These are phyloP conservation scores for Pseudogymnoascus sp. DNA, from an alignment of 2,329 filamentous ascomycete genomes.

Conservation along the genomic window DNA sequence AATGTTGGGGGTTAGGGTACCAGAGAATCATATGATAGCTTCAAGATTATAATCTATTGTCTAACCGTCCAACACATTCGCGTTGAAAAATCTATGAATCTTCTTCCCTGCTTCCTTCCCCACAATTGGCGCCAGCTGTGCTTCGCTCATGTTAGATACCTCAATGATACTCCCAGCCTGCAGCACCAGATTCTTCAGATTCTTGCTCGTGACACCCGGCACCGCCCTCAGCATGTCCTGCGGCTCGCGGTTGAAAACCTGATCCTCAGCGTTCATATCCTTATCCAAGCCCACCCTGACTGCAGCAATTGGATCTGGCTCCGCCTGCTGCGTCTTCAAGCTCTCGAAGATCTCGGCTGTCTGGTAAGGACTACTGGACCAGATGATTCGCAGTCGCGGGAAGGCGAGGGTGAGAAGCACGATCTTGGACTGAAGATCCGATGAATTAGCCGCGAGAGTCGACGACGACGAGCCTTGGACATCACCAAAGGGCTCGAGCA, in stretches of 20 bases:
- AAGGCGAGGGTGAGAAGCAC: slow-evolving; percentile 90
- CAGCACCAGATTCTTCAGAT: slow-evolving; percentile 62
- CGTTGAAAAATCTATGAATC: slow-evolving; percentile 74
- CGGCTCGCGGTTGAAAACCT: slow-evolving; percentile 73
- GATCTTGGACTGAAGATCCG: slow-evolving; percentile 83
- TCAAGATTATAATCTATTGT: not conserved
- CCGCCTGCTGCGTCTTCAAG: slow-evolving; percentile 79
- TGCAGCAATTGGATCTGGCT: slow-evolving; percentile 83
- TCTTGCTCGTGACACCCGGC: slow-evolving; percentile 76
- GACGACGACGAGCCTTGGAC: slow-evolving; percentile 53
- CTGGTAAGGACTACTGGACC: slow-evolving; percentile 88
- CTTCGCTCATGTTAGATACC: slow-evolving; percentile 75
- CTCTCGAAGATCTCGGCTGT: slow-evolving; percentile 95
- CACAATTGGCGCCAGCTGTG: slow-evolving; percentile 64
- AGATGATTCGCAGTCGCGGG: slow-evolving; percentile 81
- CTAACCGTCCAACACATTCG: slow-evolving; percentile 16
- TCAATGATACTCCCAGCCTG: slow-evolving; percentile 70
- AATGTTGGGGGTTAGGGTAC: not conserved
- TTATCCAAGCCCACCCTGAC: slow-evolving; percentile 72
- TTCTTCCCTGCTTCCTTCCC: slow-evolving; percentile 69
- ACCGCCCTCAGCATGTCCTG: slow-evolving; percentile 85
- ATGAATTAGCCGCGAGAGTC: slow-evolving; percentile 47
- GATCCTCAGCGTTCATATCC: slow-evolving; percentile 52
- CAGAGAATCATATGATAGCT: not conserved
- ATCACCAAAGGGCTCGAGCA: slow-evolving; percentile 73